Evolutionary conservation across 2,329 filamentous ascomycete species (phyloP), one percentile per base, ranked within the genome.

Genomic region (Chalaropsis thielavioides): DNA sequence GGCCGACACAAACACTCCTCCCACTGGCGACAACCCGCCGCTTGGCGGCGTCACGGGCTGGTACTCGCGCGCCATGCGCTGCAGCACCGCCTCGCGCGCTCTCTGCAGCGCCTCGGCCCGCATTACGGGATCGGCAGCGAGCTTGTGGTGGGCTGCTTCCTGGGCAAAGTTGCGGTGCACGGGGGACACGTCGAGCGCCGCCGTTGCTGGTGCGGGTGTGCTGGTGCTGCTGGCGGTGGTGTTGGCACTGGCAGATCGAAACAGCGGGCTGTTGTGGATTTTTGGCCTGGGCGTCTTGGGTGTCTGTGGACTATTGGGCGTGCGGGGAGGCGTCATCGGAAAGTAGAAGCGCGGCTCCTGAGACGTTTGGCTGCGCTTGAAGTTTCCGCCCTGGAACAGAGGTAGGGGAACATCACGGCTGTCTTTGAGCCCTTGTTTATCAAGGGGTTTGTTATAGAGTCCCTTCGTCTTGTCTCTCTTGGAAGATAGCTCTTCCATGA

Each of bases 41-140:
- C 17, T 31, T 13, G 17, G 13, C 31, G 54, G 10, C 17, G 2
- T 35, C 27, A 17, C 24, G 2, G 27, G 27, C 15, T 58, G 35
- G 40, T 66, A 84, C 71, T 85, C 80, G 64, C 77, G 77, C 69
- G 77, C 80, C 62, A 86, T 77, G 69, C 84, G 84, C 67, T 76
- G 78, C 64, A 86, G 74, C 13, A 87, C 83, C 0, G 81, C 80
- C 68, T 83, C 81, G 71, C 82, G 83, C 41, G 83, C 84, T 66
- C 81, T 80, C 70, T 78, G 77, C 61, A 87, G 74, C 10, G 82
- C 81, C 68, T 76, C 80, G 3, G 76, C 76, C 65, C 83, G 78
- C 64, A 80, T 79, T 8, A 78, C 78, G 2, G 79, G 76, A 69
- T 86, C 82, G 68, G 85, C 80, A 22, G 82, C 83, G 27, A 84